Evolutionary conservation across 306 rosid species (phyloP), one percentile per base, ranked within the genome.

Genomic region (Vigna unguiculata): DNA sequence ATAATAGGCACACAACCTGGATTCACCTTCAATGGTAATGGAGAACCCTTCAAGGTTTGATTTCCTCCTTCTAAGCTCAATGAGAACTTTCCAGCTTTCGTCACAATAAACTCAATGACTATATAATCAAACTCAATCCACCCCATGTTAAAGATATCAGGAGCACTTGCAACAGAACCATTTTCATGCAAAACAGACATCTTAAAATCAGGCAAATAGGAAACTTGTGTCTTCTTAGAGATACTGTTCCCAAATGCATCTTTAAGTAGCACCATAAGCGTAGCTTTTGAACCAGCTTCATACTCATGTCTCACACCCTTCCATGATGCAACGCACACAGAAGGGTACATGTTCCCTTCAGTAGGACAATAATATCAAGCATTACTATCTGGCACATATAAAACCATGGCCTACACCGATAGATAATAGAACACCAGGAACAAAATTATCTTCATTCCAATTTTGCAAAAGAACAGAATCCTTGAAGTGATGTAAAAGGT

Each of bases 171-270:
- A 74, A 83, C 1, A 58, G 93, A 88, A 40, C 88, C 90, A 71
- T 89, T 93, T 74, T 77, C 83, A 71, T 78, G 65, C 25, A 84
- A 68, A 71, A 85, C 65, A 62, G 77, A 80, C 72, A 88, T 48
- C 61, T 81, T 85, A 54, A 89, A 91, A 83, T 87, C 89, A 58
- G 75, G 79, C 57, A 80, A 60, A 75, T 74, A 85, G 13, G 83
- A 82, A 41, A 82, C 91, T 72, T 89, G 83, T 15, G 40, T 72
- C 1, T 79, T 75, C 54, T 87, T 80, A 48, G 90, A 80, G 77
- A 91, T 85, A 45, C 74, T 61, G 69, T 93, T 93, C 80, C 98
- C 97, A 87, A 89, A 93, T 83, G 97, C 98, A 81, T 93, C 98
- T 83, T 87, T 91, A 9, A 90, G 89, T 57, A 85, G 91, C 14